Percentiles rank a stretch among this genome's conserved stretches.
phyloP scores from a whole-genome alignment of 371 early-diverging fungal genomes.

The Phascolomyces articulosus region DNA sequence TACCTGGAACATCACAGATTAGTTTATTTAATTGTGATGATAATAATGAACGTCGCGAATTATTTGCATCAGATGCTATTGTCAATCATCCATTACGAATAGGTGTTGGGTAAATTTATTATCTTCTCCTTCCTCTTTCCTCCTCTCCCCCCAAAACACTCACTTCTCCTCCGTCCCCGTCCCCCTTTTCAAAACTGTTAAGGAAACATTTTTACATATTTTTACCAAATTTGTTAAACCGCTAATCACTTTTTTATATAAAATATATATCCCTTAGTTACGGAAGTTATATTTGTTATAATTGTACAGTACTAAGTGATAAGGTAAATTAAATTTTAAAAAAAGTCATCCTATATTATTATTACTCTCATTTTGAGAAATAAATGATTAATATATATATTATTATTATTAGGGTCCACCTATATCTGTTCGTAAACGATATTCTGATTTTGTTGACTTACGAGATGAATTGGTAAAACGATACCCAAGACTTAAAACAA shows the following conservation, averaged over 20 bases:
- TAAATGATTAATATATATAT: neutral
- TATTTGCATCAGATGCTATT: conserved; percentile 54
- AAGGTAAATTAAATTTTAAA: conserved; percentile 32
- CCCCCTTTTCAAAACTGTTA: no score
- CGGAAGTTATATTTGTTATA: conserved; percentile 59
- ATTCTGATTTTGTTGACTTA: conserved; percentile 61
- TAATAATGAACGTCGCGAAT: conserved; percentile 18
- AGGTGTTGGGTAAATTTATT: conserved; percentile 36
- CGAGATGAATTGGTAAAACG: conserved; percentile 40
- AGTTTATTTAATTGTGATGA: conserved; percentile 40
- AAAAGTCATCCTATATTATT: neutral
- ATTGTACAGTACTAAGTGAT: conserved; percentile 50
- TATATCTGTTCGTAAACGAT: conserved; percentile 52
- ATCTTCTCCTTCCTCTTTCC: neutral
- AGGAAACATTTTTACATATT: no score
- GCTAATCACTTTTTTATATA: no score
- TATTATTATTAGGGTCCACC: conserved; percentile 34
- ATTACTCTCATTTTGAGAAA: no score
- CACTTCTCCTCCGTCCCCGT: no score
- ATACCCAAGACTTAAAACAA: conserved; percentile 44
- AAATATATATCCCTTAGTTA: conserved; percentile 21
- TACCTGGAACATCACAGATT: conserved; percentile 28
- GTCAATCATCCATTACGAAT: conserved; percentile 55
- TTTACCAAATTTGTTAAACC: no score
- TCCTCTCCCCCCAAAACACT: no score